A percentile compares a stretch with the other conserved stretches of the same genome.
Conservation (phyloP, 768 basidiomycete genomes). For the Pseudohyphozyma bogoriensis region DNA sequence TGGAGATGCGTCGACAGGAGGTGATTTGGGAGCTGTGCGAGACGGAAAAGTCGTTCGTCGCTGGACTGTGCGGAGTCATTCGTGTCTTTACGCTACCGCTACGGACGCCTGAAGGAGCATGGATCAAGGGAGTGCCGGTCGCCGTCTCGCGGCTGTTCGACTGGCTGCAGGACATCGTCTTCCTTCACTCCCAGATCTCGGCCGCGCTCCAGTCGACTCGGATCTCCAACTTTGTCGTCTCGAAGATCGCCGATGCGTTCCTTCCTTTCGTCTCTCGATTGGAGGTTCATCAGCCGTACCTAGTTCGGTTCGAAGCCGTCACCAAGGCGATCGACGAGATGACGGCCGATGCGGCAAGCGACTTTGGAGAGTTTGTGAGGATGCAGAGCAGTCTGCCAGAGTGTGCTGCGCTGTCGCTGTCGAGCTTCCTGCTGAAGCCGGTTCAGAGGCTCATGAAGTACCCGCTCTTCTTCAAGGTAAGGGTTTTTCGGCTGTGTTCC, state of each 20-base stretch:
- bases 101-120: constrained; percentile 57
- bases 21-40: constrained; percentile 58
- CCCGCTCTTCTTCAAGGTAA: constrained; percentile 62
- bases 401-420: constrained; percentile 55
- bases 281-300: constrained; percentile 78
- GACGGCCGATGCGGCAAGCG: constrained; percentile 46
- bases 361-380: constrained; percentile 75
- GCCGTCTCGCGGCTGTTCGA: constrained; percentile 66
- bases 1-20: constrained; percentile 56
- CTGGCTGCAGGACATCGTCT: constrained; percentile 77
- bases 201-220: constrained; percentile 42
- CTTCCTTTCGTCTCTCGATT: constrained; percentile 54
- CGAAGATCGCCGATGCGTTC: constrained; percentile 52
- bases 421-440: constrained; percentile 63
- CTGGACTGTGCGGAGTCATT: constrained; percentile 55
- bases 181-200: constrained; percentile 59
- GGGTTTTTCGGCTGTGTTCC: too few species aligned
- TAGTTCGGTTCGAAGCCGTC: constrained; percentile 59
- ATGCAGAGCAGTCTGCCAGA: constrained; percentile 47
- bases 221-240: constrained; percentile 41
- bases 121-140: constrained; percentile 69
- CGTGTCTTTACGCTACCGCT: constrained; percentile 68
- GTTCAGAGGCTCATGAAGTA: constrained; percentile 62
- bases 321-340: constrained; percentile 48
- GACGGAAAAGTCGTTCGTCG: constrained; percentile 60